A percentile compares a stretch with the other conserved stretches of the same genome.
Evolutionary conservation across 495 filamentous ascomycete genomes (phyloP).

Genomic region (Penicillium ochrochloron): DNA sequence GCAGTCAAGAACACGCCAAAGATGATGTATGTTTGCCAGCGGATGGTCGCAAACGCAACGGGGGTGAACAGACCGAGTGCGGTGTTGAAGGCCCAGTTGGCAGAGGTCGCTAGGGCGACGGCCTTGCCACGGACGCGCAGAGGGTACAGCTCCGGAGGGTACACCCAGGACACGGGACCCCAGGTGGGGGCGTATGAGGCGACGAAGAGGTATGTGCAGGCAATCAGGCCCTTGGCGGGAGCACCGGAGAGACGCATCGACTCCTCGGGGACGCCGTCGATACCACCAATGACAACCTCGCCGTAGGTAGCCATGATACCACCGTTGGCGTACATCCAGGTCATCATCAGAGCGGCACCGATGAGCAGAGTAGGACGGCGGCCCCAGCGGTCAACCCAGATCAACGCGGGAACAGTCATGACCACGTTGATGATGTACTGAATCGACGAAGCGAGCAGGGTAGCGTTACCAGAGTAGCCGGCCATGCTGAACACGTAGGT

Average conservation of each 20-base stretch:
- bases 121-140: constrained; percentile 65
- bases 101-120: constrained; percentile 68
- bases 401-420: constrained; percentile 56
- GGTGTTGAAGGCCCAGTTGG: constrained; percentile 81
- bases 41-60: constrained; percentile 69
- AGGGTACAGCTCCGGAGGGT: constrained; percentile 70
- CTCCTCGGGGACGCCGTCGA: constrained; percentile 37
- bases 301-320: constrained; percentile 61
- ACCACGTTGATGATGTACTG: constrained; percentile 68
- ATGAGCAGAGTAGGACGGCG: constrained; percentile 65
- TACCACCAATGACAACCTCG: constrained; percentile 54
- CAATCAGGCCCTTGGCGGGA: constrained; percentile 59
- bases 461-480: constrained; percentile 38
- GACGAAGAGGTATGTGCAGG: constrained; percentile 71
- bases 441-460: constrained; percentile 66
- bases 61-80: constrained; percentile 77
- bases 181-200: constrained; percentile 60
- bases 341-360: constrained; percentile 69
- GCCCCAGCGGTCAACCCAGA: constrained; percentile 66
- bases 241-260: constrained; percentile 44
- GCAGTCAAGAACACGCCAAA: constrained; percentile 74
- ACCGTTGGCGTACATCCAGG: constrained; percentile 70
- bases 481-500: constrained; percentile 46
- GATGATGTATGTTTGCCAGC: constrained; percentile 74
- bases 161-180: constrained; percentile 68